Evolutionary conservation across 2,329 filamentous ascomycete species (phyloP).

Genomic region (Xylariales sp.): DNA sequence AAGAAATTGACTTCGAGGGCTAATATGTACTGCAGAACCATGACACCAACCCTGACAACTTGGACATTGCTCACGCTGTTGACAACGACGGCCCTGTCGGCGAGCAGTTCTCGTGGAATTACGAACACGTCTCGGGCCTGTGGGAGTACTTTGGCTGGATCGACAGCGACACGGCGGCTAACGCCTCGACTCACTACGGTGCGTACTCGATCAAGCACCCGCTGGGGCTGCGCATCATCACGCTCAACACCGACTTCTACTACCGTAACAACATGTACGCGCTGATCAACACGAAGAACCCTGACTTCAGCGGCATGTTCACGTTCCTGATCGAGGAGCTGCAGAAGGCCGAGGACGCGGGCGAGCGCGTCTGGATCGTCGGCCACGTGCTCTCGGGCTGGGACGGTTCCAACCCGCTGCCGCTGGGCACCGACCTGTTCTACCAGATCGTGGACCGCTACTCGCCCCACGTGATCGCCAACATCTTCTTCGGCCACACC

Average conservation of each 20-base stretch:
- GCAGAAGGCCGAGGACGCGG: slow-evolving; percentile 33
- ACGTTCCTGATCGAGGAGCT: slow-evolving; percentile 38
- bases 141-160: slow-evolving; percentile 56
- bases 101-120: slow-evolving; percentile 54
- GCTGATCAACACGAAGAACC: slow-evolving; percentile 31
- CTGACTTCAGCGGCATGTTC: slow-evolving; percentile 36
- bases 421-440: slow-evolving; percentile 36
- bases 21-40: slow-evolving; percentile 35
- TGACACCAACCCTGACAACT: slow-evolving; percentile 48
- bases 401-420: slow-evolving; percentile 50
- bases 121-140: slow-evolving; percentile 47
- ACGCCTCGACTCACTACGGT: slow-evolving; percentile 50
- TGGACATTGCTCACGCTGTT: slow-evolving; percentile 47
- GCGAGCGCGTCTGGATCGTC: slow-evolving; percentile 37
- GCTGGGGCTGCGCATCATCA: slow-evolving; percentile 42
- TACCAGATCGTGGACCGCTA: slow-evolving; percentile 36
- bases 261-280: slow-evolving; percentile 39
- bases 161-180: slow-evolving; percentile 32
- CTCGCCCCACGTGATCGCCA: slow-evolving; percentile 37
- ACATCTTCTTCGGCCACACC: slow-evolving; percentile 36
- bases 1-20: not conserved
- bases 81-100: slow-evolving; percentile 42
- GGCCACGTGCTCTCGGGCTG: slow-evolving; percentile 49
- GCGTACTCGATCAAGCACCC: slow-evolving; percentile 52
- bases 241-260: slow-evolving; percentile 41